A percentile compares a stretch with the other conserved stretches of the same genome.
Evolutionary conservation across 768 basidiomycete species (phyloP).

Genomic region (Infundibulicybe gibba): DNA sequence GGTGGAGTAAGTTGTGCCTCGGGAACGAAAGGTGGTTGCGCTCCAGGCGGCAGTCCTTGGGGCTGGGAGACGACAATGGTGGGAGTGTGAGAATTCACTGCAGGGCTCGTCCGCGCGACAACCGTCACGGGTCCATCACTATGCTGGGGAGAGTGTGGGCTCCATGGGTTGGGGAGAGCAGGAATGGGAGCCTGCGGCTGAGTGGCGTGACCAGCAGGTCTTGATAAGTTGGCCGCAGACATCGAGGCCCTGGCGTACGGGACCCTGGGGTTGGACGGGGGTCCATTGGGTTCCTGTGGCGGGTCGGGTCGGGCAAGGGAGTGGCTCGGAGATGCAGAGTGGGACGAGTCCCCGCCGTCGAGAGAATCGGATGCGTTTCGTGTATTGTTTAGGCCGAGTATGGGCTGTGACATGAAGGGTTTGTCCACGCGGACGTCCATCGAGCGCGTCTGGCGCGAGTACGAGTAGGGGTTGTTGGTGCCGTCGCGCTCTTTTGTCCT

Average conservation of each 20-base stretch:
- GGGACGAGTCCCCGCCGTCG: conserved; percentile 20
- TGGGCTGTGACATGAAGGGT: conserved; percentile 45
- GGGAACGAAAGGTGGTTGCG: too few relatives aligned
- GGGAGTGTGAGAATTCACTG: background rate
- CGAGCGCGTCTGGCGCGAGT: conserved; percentile 24
- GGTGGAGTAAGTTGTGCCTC: too few relatives aligned
- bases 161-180: too few relatives aligned
- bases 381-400: conserved; percentile 22
- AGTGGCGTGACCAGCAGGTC: too few relatives aligned
- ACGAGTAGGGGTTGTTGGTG: conserved; percentile 14
- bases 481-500: conserved; percentile 20
- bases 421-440: conserved; percentile 29
- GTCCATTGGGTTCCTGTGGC: background rate
- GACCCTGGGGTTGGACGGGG: background rate
- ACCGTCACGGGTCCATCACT: too few relatives aligned
- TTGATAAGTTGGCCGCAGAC: too few relatives aligned
- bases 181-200: too few relatives aligned
- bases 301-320: background rate
- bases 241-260: too few relatives aligned
- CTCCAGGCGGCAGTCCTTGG: too few relatives aligned
- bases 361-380: conserved; percentile 12
- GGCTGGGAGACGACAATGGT: conserved; percentile 1
- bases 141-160: too few relatives aligned
- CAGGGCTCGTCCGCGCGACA: background rate
- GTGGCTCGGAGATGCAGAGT: conserved; percentile 7